Evolutionary conservation across 2,329 filamentous ascomycete genomes (phyloP), one percentile per base, ranked within the genome.

Genomic region (Sphaceloma murrayae): DNA sequence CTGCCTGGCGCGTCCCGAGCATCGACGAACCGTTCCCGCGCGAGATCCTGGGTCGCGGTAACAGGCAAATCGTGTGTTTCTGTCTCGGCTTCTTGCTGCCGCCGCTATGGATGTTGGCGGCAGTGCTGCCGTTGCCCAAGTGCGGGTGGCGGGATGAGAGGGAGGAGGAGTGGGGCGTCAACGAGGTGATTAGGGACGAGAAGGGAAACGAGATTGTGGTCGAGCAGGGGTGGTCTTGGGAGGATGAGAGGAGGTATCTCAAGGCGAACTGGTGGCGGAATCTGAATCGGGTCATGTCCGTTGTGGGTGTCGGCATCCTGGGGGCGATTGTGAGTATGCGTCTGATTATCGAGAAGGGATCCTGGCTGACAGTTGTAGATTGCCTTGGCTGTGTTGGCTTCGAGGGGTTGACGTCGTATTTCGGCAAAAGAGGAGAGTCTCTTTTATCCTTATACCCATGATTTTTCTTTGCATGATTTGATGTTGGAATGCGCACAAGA

Each of bases 181-280:
- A 29, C 1, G 33, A 49, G 16, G 14, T 36, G 3, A n/a, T 24
- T 3, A 38, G 43, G 7, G 46, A 50, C 11, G 30, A 31, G 33
- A 40, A 44, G n/a, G 43, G 32, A 14, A 21, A 13, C 4, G 18
- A 19, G 18, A 27, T n/a, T 29, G 38, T 27, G 22, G 8, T 29
- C 11, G 36, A 13, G n/a, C 26, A 18, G 18, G 27, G 36, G 18
- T 43, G 44, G 46, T 45, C 17, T 21, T 61, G 57, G 58, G 48
- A 52, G 13, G 56, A 59, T 29, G 59, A 62, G 52, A 51, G 52
- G 39, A 40, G 42, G 11, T 62, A 52, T 39, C 30, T 55, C 19
- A 62, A 62, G 48, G 60, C 58, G 3, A 53, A 51, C 31, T 63
- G 60, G 60, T 63, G 60, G 60, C 50, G 60, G 42, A 54, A 52